phyloP scores from a whole-genome alignment of 768 basidiomycete genomes.

The Auricularia auricula-judae region DNA sequence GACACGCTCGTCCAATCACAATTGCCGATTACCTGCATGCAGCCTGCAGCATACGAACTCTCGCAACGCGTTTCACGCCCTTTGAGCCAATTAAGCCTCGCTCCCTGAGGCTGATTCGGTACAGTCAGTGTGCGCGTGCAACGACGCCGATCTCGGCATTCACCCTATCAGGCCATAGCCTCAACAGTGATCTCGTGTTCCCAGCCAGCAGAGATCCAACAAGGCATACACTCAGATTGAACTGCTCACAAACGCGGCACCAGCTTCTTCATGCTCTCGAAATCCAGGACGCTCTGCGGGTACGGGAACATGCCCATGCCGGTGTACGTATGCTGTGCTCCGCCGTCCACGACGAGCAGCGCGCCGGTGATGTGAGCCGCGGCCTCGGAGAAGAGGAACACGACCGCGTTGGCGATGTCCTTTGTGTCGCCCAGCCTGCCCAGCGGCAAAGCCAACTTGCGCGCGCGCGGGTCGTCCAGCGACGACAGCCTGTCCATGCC shows the following conservation, averaged over 20 bases:
- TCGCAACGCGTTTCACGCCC: too few relatives aligned
- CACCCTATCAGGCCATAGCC: too few relatives aligned
- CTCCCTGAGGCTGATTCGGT: too few relatives aligned
- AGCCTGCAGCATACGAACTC: too few relatives aligned
- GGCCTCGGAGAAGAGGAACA: conserved; percentile 27
- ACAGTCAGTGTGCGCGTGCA: too few relatives aligned
- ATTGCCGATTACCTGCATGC: too few relatives aligned
- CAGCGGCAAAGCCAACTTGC: conserved; percentile 7
- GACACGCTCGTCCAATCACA: too few relatives aligned
- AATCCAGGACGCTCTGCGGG: background rate
- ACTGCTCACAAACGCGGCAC: background rate
- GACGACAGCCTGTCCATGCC: conserved; percentile 26
- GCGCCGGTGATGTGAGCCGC: conserved; percentile 25
- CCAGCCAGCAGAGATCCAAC: too few relatives aligned
- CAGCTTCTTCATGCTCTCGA: background rate
- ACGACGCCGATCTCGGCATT: too few relatives aligned
- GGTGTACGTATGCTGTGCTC: conserved; percentile 4
- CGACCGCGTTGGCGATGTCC: conserved; percentile 25
- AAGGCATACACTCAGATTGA: background rate
- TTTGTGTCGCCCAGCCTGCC: conserved; percentile 7
- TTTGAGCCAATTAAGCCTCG: too few relatives aligned
- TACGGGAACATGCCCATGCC: background rate
- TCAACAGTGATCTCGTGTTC: too few relatives aligned
- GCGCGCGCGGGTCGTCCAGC: conserved; percentile 7
- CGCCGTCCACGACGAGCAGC: conserved; percentile 17